These are phyloP conservation scores for Candida succiphila DNA, from an alignment of 805 yeast species.

Conservation along the genomic window DNA sequence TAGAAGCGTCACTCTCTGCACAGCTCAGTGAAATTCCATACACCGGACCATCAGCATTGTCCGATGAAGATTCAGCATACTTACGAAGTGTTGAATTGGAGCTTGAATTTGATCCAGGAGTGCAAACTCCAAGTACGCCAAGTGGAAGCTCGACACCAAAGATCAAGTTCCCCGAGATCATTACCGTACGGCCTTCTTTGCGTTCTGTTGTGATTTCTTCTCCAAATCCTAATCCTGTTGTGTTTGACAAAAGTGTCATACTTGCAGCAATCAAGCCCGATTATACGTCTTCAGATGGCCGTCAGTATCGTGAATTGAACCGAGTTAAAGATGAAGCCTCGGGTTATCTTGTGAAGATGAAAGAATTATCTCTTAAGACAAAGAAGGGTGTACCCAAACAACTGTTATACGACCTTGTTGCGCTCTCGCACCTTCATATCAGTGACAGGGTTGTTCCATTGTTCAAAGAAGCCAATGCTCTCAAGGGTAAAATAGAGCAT, in stretches of 20 bases:
- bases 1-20: too few relatives aligned
- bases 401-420: slow-evolving; percentile 12
- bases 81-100: too few relatives aligned
- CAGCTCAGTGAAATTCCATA: slow-evolving; percentile 5
- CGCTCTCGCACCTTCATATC: slow-evolving; percentile 10
- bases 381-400: slow-evolving; percentile 14
- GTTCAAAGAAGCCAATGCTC: slow-evolving; percentile 6
- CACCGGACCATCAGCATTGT: slow-evolving; percentile 4
- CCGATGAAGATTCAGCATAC: too few relatives aligned
- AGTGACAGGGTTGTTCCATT: slow-evolving; percentile 7
- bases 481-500: background rate
- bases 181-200: slow-evolving; percentile 6
- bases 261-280: slow-evolving; percentile 3
- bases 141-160: too few relatives aligned
- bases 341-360: slow-evolving; percentile 6
- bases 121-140: too few relatives aligned
- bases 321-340: slow-evolving; percentile 8
- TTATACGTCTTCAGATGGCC: too few relatives aligned
- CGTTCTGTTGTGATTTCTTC: slow-evolving; percentile 9
- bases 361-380: slow-evolving; percentile 8
- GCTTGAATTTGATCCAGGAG: slow-evolving; percentile 6
- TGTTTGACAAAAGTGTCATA: slow-evolving; percentile 9
- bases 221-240: slow-evolving; percentile 10
- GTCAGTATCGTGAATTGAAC: slow-evolving; percentile 4
- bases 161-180: slow-evolving; percentile 9